These are phyloP conservation scores for Lindgomyces ingoldianus DNA, from an alignment of 495 filamentous ascomycete genomes.

Conservation along the genomic window DNA sequence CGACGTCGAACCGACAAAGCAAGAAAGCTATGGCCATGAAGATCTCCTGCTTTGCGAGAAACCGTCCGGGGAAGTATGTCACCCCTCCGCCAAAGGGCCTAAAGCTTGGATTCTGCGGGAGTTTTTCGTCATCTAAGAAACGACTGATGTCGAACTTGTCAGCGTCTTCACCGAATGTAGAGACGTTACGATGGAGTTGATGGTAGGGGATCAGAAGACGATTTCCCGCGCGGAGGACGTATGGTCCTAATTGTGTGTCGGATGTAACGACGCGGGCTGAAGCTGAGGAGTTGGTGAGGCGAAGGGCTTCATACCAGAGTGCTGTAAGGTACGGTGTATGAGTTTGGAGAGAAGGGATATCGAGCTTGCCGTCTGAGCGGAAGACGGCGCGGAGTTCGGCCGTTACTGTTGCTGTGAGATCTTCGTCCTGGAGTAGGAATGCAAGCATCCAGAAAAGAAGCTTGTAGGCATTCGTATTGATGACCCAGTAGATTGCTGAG, in stretches of 20 bases:
- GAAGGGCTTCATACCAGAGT: conserved; percentile 7
- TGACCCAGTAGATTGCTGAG: not conserved
- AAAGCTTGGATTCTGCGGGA: not conserved
- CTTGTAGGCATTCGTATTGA: conserved; percentile 42
- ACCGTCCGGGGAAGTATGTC: conserved; percentile 3
- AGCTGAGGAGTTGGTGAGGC: not conserved
- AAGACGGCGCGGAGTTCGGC: conserved; percentile 26
- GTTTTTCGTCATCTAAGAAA: conserved; percentile 11
- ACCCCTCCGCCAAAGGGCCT: conserved; percentile 20
- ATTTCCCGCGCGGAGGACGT: conserved; percentile 3
- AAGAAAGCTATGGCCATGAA: not conserved
- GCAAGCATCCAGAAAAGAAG: conserved; percentile 41
- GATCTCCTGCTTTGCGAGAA: conserved; percentile 2
- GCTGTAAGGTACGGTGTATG: conserved; percentile 18
- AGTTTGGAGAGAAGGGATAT: conserved; percentile 20
- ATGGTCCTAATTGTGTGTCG: conserved; percentile 5
- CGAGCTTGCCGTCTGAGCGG: not conserved
- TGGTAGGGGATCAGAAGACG: conserved; percentile 23
- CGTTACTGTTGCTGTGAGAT: conserved; percentile 4
- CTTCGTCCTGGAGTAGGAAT: conserved; percentile 26
- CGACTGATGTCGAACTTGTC: conserved; percentile 8
- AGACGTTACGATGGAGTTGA: conserved; percentile 3
- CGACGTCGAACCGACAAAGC: conserved; percentile 14
- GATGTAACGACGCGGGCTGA: not conserved
- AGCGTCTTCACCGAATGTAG: conserved; percentile 10